phyloP scores from a whole-genome alignment of 1,284 basidiomycete species.

The Gomphus bonarii region DNA sequence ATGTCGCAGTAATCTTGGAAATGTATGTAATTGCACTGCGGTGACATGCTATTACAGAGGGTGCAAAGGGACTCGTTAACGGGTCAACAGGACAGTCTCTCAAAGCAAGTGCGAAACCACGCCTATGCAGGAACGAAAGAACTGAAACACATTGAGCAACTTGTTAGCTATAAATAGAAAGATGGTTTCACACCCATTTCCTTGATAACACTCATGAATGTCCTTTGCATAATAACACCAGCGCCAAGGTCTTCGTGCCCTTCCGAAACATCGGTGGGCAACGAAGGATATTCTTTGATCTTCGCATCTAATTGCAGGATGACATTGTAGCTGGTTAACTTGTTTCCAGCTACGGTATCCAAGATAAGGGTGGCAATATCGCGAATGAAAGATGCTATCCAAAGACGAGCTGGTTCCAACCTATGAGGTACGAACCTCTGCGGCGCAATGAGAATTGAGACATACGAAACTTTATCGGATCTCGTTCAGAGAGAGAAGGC shows the following conservation, averaged over 20 bases:
- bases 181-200: slow-evolving; percentile 9
- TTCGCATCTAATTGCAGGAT: slow-evolving; percentile 15
- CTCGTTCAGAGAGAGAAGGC: background rate
- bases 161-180: background rate
- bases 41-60: slow-evolving; percentile 15
- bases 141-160: slow-evolving; percentile 3
- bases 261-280: background rate
- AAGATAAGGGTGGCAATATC: slow-evolving; percentile 5
- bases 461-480: background rate
- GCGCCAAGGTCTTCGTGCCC: background rate
- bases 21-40: slow-evolving; percentile 12
- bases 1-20: background rate
- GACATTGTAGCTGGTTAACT: slow-evolving; percentile 11
- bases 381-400: slow-evolving; percentile 12
- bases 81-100: slow-evolving; percentile 14
- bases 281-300: slow-evolving; percentile 10
- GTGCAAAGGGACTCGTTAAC: slow-evolving; percentile 13
- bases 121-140: slow-evolving; percentile 13
- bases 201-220: background rate
- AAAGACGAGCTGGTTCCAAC: slow-evolving; percentile 7
- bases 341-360: slow-evolving; percentile 9
- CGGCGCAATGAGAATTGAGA: background rate
- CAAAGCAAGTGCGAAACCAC: slow-evolving; percentile 15
- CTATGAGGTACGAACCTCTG: background rate
- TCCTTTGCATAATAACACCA: background rate